Evolutionary conservation across 2,329 filamentous ascomycete genomes (phyloP), one percentile per base, ranked within the genome.

Genomic region (Alternaria infectoria): DNA sequence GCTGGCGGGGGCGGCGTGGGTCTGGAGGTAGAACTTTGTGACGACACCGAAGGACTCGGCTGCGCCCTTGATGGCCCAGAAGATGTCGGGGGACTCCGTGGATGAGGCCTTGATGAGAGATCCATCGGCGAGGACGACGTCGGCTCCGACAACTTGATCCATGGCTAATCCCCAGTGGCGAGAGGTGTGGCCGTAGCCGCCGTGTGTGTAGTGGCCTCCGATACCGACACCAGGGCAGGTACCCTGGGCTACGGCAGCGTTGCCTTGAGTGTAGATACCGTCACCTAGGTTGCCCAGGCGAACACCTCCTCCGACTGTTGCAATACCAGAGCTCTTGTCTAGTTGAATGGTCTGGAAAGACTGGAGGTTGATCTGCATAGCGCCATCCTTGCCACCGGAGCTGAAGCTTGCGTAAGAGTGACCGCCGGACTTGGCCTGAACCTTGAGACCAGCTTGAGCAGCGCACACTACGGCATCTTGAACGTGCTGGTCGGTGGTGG

Each of bases 361-460:
- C 65, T 83, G 76, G 54, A 87, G 76, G 68, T 84, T 82, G 28
- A 87, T 81, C 8, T 84, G 79, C 67, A 86, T 74, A 45, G 81
- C 80, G 4, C 84, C 84, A 60, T 86, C 78, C 68, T 84, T 80
- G 8, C 84, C 84, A 28, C 84, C 84, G 1, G 84, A 80, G 5
- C 83, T 83, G 62, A 82, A 83, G 0, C 82, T 83, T 1, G 81
- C 88, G 66, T 89, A 91, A 0, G 87, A 90, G 70, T 91, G 89
- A 0, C 89, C 89, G 5, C 89, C 89, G 2, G 87, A 88, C 66
- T 84, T 86, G 21, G 89, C 85, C 71, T 90, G 88, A 0, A 90
- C 87, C 66, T 86, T 85, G 56, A 86, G 76, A 6, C 79, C 79
- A 61, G 81, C 79, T 23, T 83, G 65, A 3, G 74, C 80, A 6